Conservation (phyloP, 2,329 filamentous ascomycete genomes). For the Chaetomium globosum region DNA sequence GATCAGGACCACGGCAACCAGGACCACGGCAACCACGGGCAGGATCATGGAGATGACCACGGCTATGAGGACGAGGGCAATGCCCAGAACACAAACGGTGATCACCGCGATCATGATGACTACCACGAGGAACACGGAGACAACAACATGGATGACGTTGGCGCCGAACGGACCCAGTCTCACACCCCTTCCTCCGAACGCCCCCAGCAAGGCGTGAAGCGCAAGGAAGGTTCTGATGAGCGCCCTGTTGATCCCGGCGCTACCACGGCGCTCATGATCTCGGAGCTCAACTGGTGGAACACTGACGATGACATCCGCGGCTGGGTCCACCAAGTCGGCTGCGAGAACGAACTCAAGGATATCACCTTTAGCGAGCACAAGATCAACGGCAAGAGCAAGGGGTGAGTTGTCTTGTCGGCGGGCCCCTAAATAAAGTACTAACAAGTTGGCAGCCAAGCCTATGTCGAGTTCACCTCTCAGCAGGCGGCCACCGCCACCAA, state of each 20-base stretch:
- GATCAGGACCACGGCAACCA: constrained; percentile 45
- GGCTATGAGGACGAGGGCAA: constrained; percentile 39
- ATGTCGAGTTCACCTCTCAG: constrained; percentile 79
- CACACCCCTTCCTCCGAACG: constrained; percentile 41
- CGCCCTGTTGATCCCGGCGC: constrained; percentile 61
- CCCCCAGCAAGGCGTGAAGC: constrained; percentile 60
- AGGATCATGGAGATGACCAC: constrained; percentile 24
- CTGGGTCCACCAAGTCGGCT: constrained; percentile 77
- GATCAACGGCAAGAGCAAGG: constrained; percentile 98
- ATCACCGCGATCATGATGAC: constrained; percentile 44
- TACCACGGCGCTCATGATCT: constrained; percentile 76
- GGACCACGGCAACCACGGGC: constrained; percentile 40
- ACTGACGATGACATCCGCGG: constrained; percentile 92
- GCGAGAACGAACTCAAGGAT: constrained; percentile 84
- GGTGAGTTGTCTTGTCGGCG: constrained; percentile 59
- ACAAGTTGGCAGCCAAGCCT: constrained; percentile 62
- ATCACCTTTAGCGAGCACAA: constrained; percentile 98
- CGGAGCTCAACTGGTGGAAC: constrained; percentile 94
- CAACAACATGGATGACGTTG: constrained; percentile 39
- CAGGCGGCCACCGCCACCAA: constrained; percentile 87
- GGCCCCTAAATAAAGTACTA: background rate
- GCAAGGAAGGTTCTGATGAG: constrained; percentile 63
- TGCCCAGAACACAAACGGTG: constrained; percentile 33
- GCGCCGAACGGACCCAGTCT: constrained; percentile 40
- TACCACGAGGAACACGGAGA: constrained; percentile 45